Base-by-base conservation (phyloP, 2,329 filamentous ascomycete genomes). In the Aspergillus fijiensis region DNA sequence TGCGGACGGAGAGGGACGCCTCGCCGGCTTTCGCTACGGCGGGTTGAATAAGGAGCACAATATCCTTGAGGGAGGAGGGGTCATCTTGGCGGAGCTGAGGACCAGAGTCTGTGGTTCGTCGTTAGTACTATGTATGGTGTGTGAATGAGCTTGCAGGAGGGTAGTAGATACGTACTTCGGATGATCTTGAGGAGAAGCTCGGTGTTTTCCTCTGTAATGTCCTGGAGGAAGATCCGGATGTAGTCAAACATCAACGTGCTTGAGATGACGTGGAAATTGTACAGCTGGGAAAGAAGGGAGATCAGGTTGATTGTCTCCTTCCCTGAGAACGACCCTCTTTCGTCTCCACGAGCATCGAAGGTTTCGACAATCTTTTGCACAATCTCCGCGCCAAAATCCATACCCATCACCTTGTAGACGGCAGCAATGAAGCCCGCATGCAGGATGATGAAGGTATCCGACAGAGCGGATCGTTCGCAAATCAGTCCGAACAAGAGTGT, bases 171-270 rank as follows among this genome's bases (percentile, higher is more conserved):
- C 77, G 64, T 74, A 81, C 80, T 89, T 63, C 91, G 89, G 57
- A 97, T 89, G 48, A 97, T 85, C 57, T 91, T 89, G 21, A 99
- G 82, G 10, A 98, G 81, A 1, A 98, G 81, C 75, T 98, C 95
- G 0, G 94, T 94, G 72, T 96, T 96, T 42, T 89, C 79, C 73
- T 98, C 94, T 0, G 88, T 91, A 2, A 98, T 84, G 29, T 88
- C 84, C 11, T 80, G 77, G 14, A 98, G 80, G 55, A 96, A 88
- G 48, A 90, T 80, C 31, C 91, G 88, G 71, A 98, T 87, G 70
- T 96, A 95, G 74, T 98, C 95, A 70, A 96, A 98, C 27, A 98
- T 83, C 29, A 99, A 83, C 55, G 87, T 89, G 69, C 89, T 89
- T 47, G 90, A 88, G 49, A 97, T 84, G 23, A 97, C 87, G 69